Evolutionary conservation across 1,139 yeast species (phyloP), one percentile per base, ranked within the genome.

Genomic region (Arxiozyma slooffiae): DNA sequence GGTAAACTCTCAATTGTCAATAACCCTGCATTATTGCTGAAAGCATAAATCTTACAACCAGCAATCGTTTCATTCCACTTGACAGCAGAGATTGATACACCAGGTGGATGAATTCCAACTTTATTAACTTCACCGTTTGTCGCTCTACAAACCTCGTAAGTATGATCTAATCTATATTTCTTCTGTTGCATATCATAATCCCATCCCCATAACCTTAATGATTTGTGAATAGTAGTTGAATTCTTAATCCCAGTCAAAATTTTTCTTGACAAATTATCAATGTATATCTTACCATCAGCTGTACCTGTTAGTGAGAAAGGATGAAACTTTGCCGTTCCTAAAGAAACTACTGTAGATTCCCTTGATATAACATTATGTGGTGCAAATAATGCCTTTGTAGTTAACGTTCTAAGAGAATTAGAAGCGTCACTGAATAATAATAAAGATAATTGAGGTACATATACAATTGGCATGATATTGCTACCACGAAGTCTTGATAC

Each of bases 21-120:
- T 24, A 88, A 60, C 0, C 96, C 97, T 4, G 80, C 71, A 7
- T 78, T 76, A 17, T 84, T 76, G 1, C 81, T 81, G n/a, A 82
- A 82, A 3, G 83, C 82, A 65, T 76, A 84, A 64, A 63, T 72
- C 17, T 81, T 80, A n/a, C 80, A 80, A 37, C 74, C 75, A 1
- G 57, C 52, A 0, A 66, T 55, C 47, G 72, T 74, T 51, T 80
- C 85, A 59, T 80, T 79, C 90, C 95, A 85, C 9, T 78, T 75
- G 1, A 81, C 52, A 7, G 79, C 63, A 0, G 82, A 75, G 5
- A 86, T 70, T 21, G 72, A 67, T 3, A 81, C 71, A 16, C 80
- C 77, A 11, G 77, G 72, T 4, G 88, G 84, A 52, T 74, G 77
- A 1, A 78, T 65, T 14, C 71, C 69, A 16, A 71, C 54, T 26